Evolutionary conservation across 73 alveolate species (phyloP), one percentile per base, ranked within the genome.

Genomic region (Paramecium primaurelia): DNA sequence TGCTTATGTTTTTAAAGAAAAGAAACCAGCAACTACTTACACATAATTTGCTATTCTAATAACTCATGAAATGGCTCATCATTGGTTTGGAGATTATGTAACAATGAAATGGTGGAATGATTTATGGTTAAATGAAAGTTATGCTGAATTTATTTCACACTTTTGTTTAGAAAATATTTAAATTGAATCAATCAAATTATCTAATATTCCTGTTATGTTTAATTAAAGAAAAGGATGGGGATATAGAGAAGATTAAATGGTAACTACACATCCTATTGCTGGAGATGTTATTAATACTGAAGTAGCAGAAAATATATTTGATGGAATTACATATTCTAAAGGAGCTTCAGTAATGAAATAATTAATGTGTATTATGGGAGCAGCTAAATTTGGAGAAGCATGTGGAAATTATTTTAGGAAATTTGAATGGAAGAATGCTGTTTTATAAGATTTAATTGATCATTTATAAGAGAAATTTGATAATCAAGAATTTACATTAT

Each of bases 41-140:
- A 71, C 92, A 6, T 59, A 93, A 44, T 95, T 96, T 69, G 97
- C 98, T 36, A 96, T 94, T 45, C 93, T 97, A 42, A 86, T 97
- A 4, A 75, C 96, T 40, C 99, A 97, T 88, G 99, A 97, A 86
- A 93, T 96, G 90, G 96, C 99, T 25, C 99, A 97, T 86, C 94
- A 94, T 96, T 97, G 99, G 99, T 97, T 97, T 88, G 99, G 99
- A 6, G 96, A 97, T 92, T 95, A 89, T 58, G 99, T 96, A 12
- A 97, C 99, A 30, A 96, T 96, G 98, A 95, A 93, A 86, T 97
- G 99, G 99, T 97, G 99, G 99, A 94, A 96, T 92, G 99, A 97
- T 89, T 85, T 97, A 22, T 98, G 99, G 98, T 89, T 97, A 64
- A 96, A 97, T 92, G 99, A 96, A 96, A 80, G 96, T 59, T 96